These are phyloP conservation scores for Penicillium expansum DNA, from an alignment of 2,329 filamentous ascomycete genomes.

Conservation along the genomic window DNA sequence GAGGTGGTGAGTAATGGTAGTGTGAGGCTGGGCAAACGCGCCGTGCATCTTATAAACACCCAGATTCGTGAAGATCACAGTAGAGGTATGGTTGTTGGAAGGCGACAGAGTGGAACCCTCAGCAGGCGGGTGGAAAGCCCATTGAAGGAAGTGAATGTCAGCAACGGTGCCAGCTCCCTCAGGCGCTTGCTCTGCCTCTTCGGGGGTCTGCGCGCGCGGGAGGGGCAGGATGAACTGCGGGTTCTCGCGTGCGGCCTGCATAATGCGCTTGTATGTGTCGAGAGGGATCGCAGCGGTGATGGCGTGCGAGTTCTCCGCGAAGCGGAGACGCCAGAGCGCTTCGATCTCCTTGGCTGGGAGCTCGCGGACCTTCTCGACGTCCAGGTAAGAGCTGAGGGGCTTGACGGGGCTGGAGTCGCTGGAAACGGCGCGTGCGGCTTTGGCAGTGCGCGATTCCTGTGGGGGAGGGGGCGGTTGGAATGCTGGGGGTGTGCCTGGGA, in stretches of 20 bases:
- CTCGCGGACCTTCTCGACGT: constrained; percentile 70
- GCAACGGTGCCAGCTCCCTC: constrained; percentile 47
- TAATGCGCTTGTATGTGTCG: constrained; percentile 70
- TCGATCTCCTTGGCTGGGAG: constrained; percentile 81
- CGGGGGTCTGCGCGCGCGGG: constrained; percentile 45
- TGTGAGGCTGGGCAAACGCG: constrained; percentile 87
- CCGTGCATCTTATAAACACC: constrained; percentile 90
- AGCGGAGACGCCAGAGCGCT: constrained; percentile 83
- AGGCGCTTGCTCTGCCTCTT: constrained; percentile 26
- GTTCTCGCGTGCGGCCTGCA: constrained; percentile 66
- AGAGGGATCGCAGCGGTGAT: constrained; percentile 82
- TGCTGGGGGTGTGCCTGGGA: constrained; percentile 39
- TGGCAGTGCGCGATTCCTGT: constrained; percentile 31
- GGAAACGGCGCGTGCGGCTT: constrained; percentile 45
- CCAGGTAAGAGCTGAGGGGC: constrained; percentile 66
- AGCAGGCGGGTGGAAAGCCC: constrained; percentile 75
- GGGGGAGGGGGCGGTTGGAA: constrained; percentile 37
- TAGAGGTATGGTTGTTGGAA: constrained; percentile 58
- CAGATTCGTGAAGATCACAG: constrained; percentile 88
- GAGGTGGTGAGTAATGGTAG: constrained; percentile 85
- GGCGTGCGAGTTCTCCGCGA: constrained; percentile 68
- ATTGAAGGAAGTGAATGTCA: constrained; percentile 95
- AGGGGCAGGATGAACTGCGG: constrained; percentile 92
- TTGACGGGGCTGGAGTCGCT: constrained; percentile 56
- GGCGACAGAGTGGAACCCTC: constrained; percentile 34